Conservation (phyloP, 108 stramenopile species). For the Nitzschia putrida region DNA sequence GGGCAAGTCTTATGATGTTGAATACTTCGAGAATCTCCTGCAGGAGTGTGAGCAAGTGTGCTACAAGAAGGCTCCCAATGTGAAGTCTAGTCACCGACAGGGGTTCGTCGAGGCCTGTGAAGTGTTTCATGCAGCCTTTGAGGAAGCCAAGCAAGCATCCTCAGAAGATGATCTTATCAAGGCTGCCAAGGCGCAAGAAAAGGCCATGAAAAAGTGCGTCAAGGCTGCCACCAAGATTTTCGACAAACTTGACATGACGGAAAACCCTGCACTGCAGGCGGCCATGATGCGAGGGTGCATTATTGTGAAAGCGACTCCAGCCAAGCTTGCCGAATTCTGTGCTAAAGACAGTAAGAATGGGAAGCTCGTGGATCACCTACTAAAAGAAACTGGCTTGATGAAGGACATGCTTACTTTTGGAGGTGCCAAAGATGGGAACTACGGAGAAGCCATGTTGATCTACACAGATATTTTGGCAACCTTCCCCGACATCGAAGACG, state of each 20-base stretch:
- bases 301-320: slow-evolving; percentile 16
- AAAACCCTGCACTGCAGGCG: not conserved
- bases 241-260: slow-evolving; percentile 22
- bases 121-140: slow-evolving; percentile 19
- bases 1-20: slow-evolving; percentile 17
- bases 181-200: slow-evolving; percentile 19
- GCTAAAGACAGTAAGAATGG: slow-evolving; percentile 14
- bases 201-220: slow-evolving; percentile 39
- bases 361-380: slow-evolving; percentile 16
- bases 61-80: slow-evolving; percentile 18
- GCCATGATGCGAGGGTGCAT: slow-evolving; percentile 22
- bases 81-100: slow-evolving; percentile 29
- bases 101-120: slow-evolving; percentile 33
- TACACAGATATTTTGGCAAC: slow-evolving; percentile 18
- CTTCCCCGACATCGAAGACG: slow-evolving; percentile 15
- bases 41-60: slow-evolving; percentile 16
- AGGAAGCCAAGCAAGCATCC: slow-evolving; percentile 9
- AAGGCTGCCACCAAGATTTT: slow-evolving; percentile 31
- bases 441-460: slow-evolving; percentile 34
- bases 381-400: slow-evolving; percentile 24
- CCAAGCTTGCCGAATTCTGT: slow-evolving; percentile 18
- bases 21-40: slow-evolving; percentile 14
- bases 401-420: slow-evolving; percentile 28
- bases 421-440: slow-evolving; percentile 42
- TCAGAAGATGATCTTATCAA: slow-evolving; percentile 4